Evolutionary conservation across 148 eudicot species (phyloP).

Genomic region (Amaranthus hypochondriacus): DNA sequence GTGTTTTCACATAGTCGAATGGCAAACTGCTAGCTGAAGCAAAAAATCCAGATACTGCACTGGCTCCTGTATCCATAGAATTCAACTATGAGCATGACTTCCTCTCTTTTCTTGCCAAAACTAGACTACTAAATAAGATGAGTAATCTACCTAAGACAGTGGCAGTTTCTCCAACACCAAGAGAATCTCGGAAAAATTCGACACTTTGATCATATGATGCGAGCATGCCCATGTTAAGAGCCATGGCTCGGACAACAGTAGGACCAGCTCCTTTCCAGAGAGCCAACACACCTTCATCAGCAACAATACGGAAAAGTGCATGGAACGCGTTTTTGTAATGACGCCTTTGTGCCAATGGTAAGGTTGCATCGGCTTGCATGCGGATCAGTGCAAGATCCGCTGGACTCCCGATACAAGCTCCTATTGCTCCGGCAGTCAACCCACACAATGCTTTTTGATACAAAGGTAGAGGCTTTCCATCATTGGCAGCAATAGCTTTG

Average conservation of each 20-base stretch:
- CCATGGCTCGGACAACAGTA: conserved; percentile 96
- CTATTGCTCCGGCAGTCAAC: conserved; percentile 92
- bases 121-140: too few relatives aligned
- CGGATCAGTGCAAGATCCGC: conserved; percentile 94
- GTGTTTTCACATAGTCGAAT: conserved; percentile 94
- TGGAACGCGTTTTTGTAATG: conserved; percentile 87
- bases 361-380: conserved; percentile 97
- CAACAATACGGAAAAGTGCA: conserved; percentile 67
- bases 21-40: conserved; percentile 97
- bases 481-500: conserved; percentile 87
- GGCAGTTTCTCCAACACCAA: conserved; percentile 69
- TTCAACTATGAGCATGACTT: background rate
- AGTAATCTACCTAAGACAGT: conserved; percentile 63
- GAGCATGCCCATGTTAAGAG: conserved; percentile 98
- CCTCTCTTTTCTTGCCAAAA: background rate
- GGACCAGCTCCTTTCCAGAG: conserved; percentile 97
- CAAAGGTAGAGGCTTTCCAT: conserved; percentile 90
- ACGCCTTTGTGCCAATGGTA: conserved; percentile 74
- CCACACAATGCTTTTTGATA: conserved; percentile 96
- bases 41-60: conserved; percentile 87
- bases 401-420: conserved; percentile 86
- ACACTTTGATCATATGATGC: conserved; percentile 96
- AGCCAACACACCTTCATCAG: conserved; percentile 79
- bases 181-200: conserved; percentile 74
- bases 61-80: conserved; percentile 47